phyloP scores from a whole-genome alignment of 176 grass and related monocot genomes.

The Oryza australiensis region DNA sequence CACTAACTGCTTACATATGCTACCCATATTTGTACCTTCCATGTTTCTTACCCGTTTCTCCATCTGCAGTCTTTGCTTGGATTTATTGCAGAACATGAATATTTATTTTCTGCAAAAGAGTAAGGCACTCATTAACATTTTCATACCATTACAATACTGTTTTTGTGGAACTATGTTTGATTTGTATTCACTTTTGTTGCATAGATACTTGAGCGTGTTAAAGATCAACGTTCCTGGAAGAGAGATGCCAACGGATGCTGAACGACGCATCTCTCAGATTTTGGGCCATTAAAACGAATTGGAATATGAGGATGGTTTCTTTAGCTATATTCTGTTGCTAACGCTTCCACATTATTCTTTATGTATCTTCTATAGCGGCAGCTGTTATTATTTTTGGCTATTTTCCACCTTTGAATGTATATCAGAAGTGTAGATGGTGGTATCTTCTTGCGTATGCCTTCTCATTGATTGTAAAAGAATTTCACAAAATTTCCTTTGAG shows the following conservation, averaged over 20 bases:
- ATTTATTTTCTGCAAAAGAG: conserved; percentile 83
- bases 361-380: not conserved
- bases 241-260: conserved; percentile 82
- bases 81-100: conserved; percentile 79
- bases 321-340: not conserved
- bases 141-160: not conserved
- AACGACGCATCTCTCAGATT: conserved; percentile 67
- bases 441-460: conserved; percentile 16
- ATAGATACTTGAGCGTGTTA: conserved; percentile 72
- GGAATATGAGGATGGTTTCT: not conserved
- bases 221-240: conserved; percentile 89
- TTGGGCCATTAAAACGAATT: conserved; percentile 49
- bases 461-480: conserved; percentile 25
- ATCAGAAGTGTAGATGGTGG: not conserved
- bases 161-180: conserved; percentile 14
- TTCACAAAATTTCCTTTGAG: not conserved
- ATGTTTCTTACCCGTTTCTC: conserved; percentile 32
- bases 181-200: not conserved
- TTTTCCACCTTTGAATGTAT: conserved; percentile 5
- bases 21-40: conserved; percentile 21
- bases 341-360: not conserved
- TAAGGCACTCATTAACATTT: conserved; percentile 38
- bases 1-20: conserved; percentile 9
- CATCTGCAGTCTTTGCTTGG: conserved; percentile 74
- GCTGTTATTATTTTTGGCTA: not conserved